These are phyloP conservation scores for Pascua sp. DNA, from an alignment of 1,284 basidiomycete species.

Conservation along the genomic window DNA sequence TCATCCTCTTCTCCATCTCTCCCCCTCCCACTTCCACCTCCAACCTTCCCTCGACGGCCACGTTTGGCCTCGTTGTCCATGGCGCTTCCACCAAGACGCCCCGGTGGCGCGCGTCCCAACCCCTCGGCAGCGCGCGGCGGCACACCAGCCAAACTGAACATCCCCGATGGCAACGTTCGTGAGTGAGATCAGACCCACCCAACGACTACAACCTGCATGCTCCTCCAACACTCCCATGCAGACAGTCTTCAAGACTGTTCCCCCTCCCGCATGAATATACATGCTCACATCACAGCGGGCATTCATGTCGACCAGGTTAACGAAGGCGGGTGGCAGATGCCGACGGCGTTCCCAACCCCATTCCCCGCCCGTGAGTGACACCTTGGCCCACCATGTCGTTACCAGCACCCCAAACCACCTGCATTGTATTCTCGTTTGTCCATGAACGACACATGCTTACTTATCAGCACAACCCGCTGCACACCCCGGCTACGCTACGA, in stretches of 20 bases:
- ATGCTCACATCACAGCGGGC: constrained; percentile 30
- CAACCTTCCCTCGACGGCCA: background rate
- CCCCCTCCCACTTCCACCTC: background rate
- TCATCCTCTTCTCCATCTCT: background rate
- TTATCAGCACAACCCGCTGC: too few relatives aligned
- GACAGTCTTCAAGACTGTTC: background rate
- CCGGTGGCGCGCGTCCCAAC: constrained; percentile 20
- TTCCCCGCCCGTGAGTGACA: too few relatives aligned
- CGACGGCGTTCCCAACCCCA: constrained; percentile 11
- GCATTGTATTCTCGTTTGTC: too few relatives aligned
- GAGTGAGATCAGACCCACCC: constrained; percentile 21
- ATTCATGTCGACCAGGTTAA: constrained; percentile 44
- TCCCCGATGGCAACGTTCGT: constrained; percentile 49
- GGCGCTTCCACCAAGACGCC: constrained; percentile 11
- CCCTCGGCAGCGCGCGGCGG: constrained; percentile 4
- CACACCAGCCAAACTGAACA: constrained; percentile 33
- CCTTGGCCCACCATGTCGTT: too few relatives aligned
- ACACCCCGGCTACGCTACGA: too few relatives aligned
- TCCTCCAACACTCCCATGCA: background rate
- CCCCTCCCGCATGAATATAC: background rate
- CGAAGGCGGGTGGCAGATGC: constrained; percentile 44
- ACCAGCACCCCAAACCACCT: too few relatives aligned
- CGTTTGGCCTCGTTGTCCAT: constrained; percentile 3
- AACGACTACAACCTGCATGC: too few relatives aligned
- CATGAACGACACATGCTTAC: too few relatives aligned